A percentile compares a stretch with the other conserved stretches of the same genome.
Evolutionary conservation across 805 yeast species (phyloP).

Genomic region (Grigorovia jiainica): DNA sequence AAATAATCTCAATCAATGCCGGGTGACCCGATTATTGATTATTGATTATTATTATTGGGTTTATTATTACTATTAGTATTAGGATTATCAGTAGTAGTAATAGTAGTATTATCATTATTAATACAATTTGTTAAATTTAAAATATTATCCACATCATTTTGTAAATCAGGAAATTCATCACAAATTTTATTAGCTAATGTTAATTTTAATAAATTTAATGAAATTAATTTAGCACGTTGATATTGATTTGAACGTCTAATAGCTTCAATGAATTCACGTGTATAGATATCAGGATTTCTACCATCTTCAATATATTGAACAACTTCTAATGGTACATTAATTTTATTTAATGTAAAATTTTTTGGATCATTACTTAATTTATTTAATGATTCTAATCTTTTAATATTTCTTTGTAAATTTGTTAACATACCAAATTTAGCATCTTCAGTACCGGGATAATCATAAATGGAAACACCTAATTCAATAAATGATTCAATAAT

Average conservation of each 20-base stretch:
- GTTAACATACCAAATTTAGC: constrained; percentile 48
- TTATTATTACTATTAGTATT: no score
- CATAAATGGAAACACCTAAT: constrained; percentile 86
- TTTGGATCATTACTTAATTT: constrained; percentile 26
- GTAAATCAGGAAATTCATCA: constrained; percentile 72
- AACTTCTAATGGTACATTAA: constrained; percentile 72
- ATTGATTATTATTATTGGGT: no score
- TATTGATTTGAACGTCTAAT: constrained; percentile 85
- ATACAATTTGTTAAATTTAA: no score
- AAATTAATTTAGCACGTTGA: constrained; percentile 74
- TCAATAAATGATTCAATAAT: constrained; percentile 77
- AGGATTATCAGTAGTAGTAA: no score
- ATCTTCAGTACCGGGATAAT: constrained; percentile 80
- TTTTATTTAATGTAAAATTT: constrained; percentile 26
- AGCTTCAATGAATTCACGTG: constrained; percentile 92
- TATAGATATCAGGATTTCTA: constrained; percentile 91
- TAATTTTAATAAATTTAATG: constrained; percentile 53
- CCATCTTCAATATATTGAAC: constrained; percentile 90
- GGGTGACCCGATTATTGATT: no score
- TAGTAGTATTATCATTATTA: no score
- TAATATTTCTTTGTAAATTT: constrained; percentile 33
- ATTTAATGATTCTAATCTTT: constrained; percentile 30
- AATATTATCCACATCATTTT: constrained; percentile 47
- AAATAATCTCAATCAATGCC: no score
- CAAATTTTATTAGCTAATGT: constrained; percentile 59